phyloP scores from a whole-genome alignment of 371 early-diverging fungal species.

The Saksenaea vasiformis region DNA sequence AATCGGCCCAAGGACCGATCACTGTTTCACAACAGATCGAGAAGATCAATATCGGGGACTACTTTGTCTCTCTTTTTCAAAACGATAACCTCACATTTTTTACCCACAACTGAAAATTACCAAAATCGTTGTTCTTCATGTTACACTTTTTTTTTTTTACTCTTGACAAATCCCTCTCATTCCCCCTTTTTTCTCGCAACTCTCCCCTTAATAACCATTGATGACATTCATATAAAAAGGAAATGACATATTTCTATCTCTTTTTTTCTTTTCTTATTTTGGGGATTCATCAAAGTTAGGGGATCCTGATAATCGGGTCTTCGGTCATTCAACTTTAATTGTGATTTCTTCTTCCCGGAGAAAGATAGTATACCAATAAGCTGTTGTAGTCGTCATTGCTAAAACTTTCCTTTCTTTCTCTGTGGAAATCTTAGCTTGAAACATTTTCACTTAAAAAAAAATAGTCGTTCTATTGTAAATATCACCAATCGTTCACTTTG shows the following conservation, averaged over 20 bases:
- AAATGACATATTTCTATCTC: neutral
- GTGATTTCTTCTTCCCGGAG: neutral
- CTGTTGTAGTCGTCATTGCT: neutral
- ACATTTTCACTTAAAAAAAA: neutral
- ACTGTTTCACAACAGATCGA: constrained; percentile 4
- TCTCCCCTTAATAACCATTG: too few relatives aligned
- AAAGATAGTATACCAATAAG: neutral
- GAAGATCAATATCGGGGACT: constrained; percentile 1
- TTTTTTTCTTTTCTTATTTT: neutral
- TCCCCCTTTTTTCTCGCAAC: too few relatives aligned
- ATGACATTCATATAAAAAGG: neutral
- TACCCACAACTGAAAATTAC: neutral
- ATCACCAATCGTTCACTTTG: constrained; percentile 65
- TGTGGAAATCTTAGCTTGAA: constrained; percentile 4
- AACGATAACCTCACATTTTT: neutral
- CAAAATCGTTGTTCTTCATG: too few relatives aligned
- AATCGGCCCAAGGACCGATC: constrained; percentile 2
- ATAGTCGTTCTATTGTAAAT: constrained; percentile 1
- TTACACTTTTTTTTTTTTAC: too few relatives aligned
- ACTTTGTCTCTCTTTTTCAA: neutral
- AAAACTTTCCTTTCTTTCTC: neutral
- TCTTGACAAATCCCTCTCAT: too few relatives aligned
- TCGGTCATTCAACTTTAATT: constrained; percentile 2
- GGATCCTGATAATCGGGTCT: constrained; percentile 3
- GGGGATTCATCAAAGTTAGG: too few relatives aligned